These are phyloP conservation scores for Leccinum discolor DNA, from an alignment of 1,284 basidiomycete species.

Conservation along the genomic window DNA sequence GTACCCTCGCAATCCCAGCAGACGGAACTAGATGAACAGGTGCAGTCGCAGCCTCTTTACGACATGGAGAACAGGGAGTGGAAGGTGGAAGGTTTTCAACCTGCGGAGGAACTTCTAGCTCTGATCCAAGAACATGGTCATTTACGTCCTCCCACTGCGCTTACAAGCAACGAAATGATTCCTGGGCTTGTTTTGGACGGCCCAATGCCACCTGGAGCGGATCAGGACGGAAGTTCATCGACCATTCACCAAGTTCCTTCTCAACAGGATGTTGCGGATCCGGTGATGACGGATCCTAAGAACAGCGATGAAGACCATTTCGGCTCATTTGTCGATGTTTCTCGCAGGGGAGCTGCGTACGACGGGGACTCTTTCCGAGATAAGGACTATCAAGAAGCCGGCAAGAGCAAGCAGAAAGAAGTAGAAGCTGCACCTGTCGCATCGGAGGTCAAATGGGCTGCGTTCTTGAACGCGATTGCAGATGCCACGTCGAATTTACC, in stretches of 20 bases:
- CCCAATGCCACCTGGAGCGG: too few species aligned
- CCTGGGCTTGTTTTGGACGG: too few species aligned
- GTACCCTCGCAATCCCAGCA: too few species aligned
- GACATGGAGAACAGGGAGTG: not conserved
- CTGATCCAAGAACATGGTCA: not conserved
- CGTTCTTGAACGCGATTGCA: not conserved
- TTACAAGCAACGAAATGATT: too few species aligned
- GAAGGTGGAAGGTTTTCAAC: not conserved
- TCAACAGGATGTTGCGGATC: not conserved
- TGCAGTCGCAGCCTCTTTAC: not conserved
- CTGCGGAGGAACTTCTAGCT: not conserved
- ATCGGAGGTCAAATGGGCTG: not conserved
- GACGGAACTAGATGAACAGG: too few species aligned
- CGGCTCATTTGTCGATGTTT: not conserved
- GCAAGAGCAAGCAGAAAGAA: not conserved
- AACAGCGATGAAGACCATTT: not conserved
- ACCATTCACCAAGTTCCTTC: not conserved
- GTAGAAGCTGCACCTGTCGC: not conserved
- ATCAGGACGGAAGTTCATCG: too few species aligned
- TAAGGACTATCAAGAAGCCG: not conserved
- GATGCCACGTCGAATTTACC: not conserved
- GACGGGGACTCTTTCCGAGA: not conserved
- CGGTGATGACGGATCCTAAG: not conserved
- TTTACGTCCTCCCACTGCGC: not conserved
- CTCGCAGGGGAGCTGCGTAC: not conserved